Conservation (phyloP, 2,329 filamentous ascomycete species). For the Fusarium siculi region DNA sequence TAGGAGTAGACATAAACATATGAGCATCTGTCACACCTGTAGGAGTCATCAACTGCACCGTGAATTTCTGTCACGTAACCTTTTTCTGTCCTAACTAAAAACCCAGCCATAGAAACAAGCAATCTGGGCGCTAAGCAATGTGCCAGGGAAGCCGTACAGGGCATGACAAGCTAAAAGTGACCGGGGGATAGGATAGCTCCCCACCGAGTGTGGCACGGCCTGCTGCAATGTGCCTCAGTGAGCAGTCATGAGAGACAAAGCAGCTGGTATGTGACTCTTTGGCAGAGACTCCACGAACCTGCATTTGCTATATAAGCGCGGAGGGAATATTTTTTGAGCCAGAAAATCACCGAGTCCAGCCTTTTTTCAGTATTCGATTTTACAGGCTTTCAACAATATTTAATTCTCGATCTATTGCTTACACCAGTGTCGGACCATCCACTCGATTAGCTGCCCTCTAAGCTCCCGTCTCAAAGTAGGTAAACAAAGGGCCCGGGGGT, state of each 20-base stretch:
- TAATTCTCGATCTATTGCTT: conserved; percentile 11
- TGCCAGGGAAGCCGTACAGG: neutral
- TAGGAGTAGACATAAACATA: conserved; percentile 2
- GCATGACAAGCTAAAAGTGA: conserved; percentile 4
- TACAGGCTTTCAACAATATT: neutral
- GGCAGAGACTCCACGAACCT: conserved; percentile 33
- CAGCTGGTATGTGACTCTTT: conserved; percentile 33
- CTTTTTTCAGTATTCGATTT: neutral
- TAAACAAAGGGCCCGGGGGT: conserved; percentile 53
- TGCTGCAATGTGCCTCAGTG: conserved; percentile 3
- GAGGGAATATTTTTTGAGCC: neutral
- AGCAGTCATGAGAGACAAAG: conserved; percentile 20
- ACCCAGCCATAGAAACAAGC: conserved; percentile 5
- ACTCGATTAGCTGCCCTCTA: conserved; percentile 45
- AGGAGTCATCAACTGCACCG: neutral
- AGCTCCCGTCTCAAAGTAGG: conserved; percentile 44
- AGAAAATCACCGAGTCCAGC: neutral
- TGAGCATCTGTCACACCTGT: accelerated
- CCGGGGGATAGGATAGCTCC: conserved; percentile 10
- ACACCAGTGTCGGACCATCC: conserved; percentile 18
- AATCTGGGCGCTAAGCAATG: conserved; percentile 4
- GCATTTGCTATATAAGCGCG: conserved; percentile 21
- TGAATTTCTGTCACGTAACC: neutral
- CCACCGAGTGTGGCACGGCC: conserved; percentile 15
- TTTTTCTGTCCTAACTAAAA: conserved; percentile 13